A percentile compares a stretch with the other conserved stretches of the same genome.
These are phyloP conservation scores for Alternaria alternata DNA, from an alignment of 2,329 filamentous ascomycete species.

Conservation along the genomic window DNA sequence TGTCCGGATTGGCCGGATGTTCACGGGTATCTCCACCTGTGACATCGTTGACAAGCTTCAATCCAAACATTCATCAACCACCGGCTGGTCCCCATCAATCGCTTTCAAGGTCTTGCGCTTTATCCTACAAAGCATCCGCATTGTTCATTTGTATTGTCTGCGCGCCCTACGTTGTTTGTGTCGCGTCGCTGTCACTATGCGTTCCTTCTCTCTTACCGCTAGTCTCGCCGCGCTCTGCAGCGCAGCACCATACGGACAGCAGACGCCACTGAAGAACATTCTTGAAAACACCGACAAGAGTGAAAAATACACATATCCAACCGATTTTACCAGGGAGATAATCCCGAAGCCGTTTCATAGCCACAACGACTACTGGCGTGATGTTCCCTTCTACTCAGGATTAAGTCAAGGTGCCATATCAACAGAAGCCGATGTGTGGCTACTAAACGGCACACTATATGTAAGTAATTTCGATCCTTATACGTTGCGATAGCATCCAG, in stretches of 20 bases:
- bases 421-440: slow-evolving; percentile 69
- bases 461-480: slow-evolving; percentile 46
- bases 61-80: slow-evolving; percentile 19
- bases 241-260: slow-evolving; percentile 49
- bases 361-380: slow-evolving; percentile 68
- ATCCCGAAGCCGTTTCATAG: slow-evolving; percentile 65
- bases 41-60: slow-evolving; percentile 28
- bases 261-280: slow-evolving; percentile 61
- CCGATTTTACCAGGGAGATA: slow-evolving; percentile 67
- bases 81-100: slow-evolving; percentile 9
- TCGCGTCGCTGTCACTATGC: slow-evolving; percentile 27
- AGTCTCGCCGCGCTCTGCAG: slow-evolving; percentile 24
- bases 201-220: slow-evolving; percentile 25
- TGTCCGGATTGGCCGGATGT: slow-evolving; percentile 29
- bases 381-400: slow-evolving; percentile 59
- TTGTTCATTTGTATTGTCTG: not conserved
- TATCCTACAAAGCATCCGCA: not conserved
- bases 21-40: slow-evolving; percentile 27
- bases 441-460: slow-evolving; percentile 64
- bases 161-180: not conserved
- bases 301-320: slow-evolving; percentile 66
- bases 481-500: not conserved
- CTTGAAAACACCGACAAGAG: slow-evolving; percentile 62
- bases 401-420: slow-evolving; percentile 65
- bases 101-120: slow-evolving; percentile 2